phyloP scores from a whole-genome alignment of 306 rosid species.

The Vachellia pachyceras region DNA sequence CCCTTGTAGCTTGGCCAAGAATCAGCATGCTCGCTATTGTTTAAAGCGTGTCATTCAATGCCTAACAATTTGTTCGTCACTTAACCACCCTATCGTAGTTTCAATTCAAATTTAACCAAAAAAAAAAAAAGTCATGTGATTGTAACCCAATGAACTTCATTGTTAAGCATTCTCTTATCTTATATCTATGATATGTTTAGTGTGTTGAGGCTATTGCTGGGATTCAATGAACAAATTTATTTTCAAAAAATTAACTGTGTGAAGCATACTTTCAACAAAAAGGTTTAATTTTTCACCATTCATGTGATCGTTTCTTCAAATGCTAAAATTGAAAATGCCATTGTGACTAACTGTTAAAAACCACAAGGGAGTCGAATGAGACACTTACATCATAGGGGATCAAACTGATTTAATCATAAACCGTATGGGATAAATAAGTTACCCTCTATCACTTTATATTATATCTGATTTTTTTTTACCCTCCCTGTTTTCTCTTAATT shows the following conservation, averaged over 20 bases:
- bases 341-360: background rate
- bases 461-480: background rate
- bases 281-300: background rate
- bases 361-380: background rate
- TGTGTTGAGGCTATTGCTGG: background rate
- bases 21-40: background rate
- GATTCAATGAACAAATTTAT: background rate
- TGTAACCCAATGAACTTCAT: background rate
- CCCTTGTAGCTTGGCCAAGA: background rate
- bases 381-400: background rate
- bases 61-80: background rate
- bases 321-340: background rate
- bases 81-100: background rate
- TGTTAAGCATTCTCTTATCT: background rate
- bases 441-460: background rate
- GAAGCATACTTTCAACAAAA: background rate
- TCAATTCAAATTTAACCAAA: background rate
- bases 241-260: background rate
- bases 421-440: background rate
- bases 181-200: background rate
- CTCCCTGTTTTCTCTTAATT: conserved; percentile 27
- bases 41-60: background rate
- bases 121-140: background rate
- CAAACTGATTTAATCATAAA: background rate
- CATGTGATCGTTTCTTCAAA: background rate